Conservation (phyloP, 768 basidiomycete species). For the Fomitopsis pulvina region DNA sequence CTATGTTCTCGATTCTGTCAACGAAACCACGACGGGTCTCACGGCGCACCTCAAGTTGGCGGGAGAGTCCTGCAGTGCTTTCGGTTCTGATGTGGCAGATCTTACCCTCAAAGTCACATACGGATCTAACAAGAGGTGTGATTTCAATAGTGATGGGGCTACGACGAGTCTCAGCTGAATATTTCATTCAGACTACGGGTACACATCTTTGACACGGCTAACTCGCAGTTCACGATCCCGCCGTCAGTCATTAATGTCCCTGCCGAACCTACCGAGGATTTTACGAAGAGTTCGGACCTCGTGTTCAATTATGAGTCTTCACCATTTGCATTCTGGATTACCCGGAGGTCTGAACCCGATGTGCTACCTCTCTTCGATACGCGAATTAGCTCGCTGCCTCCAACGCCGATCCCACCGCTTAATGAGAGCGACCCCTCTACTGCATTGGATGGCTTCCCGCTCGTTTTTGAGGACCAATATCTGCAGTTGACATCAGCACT, state of each 20-base stretch:
- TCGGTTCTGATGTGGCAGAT: constrained; percentile 50
- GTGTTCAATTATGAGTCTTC: constrained; percentile 57
- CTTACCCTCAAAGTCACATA: constrained; percentile 65
- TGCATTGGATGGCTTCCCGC: constrained; percentile 53
- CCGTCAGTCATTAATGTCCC: constrained; percentile 40
- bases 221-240: constrained; percentile 63
- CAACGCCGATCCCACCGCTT: constrained; percentile 52
- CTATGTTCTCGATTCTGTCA: constrained; percentile 42
- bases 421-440: constrained; percentile 45
- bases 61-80: constrained; percentile 56
- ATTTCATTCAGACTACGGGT: constrained; percentile 48
- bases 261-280: constrained; percentile 26
- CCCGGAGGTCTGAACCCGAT: constrained; percentile 52
- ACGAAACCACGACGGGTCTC: constrained; percentile 40
- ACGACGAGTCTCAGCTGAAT: background rate
- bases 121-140: constrained; percentile 41
- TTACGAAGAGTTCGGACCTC: constrained; percentile 46
- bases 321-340: constrained; percentile 81
- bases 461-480: constrained; percentile 79
- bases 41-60: constrained; percentile 48
- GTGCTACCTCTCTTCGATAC: constrained; percentile 65
- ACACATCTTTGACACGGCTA: constrained; percentile 54
- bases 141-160: too few species aligned
- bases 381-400: constrained; percentile 51
- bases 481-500: constrained; percentile 67